Conservation (phyloP, 208 protist genomes). For the Leptomonas seymouri region DNA sequence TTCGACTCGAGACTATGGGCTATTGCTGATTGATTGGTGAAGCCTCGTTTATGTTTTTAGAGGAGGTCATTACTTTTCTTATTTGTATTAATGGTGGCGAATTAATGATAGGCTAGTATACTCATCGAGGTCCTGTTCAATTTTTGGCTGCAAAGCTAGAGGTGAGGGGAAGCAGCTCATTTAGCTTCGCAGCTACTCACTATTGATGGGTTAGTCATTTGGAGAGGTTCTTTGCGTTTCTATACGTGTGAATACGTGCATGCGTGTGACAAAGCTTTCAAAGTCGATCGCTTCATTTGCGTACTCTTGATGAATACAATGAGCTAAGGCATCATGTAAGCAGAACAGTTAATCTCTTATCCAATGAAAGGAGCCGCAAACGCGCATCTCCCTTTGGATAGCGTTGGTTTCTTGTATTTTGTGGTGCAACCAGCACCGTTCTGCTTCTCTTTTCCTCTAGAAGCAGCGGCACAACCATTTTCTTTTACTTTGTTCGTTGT, state of each 20-base stretch:
- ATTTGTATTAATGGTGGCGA: neutral
- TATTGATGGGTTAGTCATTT: neutral
- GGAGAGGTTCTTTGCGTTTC: neutral
- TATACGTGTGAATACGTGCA: neutral
- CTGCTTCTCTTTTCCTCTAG: too few relatives aligned
- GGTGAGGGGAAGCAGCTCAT: neutral
- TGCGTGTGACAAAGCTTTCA: neutral
- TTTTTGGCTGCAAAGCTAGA: neutral
- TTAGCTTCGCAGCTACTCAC: neutral
- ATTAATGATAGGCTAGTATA: neutral
- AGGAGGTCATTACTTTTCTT: neutral
- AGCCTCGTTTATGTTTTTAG: neutral
- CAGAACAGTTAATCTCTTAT: too few relatives aligned
- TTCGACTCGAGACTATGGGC: neutral
- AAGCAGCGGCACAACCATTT: too few relatives aligned
- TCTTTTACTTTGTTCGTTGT: too few relatives aligned
- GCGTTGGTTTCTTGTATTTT: too few relatives aligned
- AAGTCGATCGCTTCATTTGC: neutral
- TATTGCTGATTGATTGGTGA: constrained; percentile 4
- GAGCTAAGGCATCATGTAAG: too few relatives aligned
- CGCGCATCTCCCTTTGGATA: too few relatives aligned
- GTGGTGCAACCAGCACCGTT: too few relatives aligned
- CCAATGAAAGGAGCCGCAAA: too few relatives aligned
- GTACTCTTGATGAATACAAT: too few relatives aligned
- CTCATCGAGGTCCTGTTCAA: neutral